Conservation (phyloP, 345 rosid species). For the Eutrema heterophyllum region DNA sequence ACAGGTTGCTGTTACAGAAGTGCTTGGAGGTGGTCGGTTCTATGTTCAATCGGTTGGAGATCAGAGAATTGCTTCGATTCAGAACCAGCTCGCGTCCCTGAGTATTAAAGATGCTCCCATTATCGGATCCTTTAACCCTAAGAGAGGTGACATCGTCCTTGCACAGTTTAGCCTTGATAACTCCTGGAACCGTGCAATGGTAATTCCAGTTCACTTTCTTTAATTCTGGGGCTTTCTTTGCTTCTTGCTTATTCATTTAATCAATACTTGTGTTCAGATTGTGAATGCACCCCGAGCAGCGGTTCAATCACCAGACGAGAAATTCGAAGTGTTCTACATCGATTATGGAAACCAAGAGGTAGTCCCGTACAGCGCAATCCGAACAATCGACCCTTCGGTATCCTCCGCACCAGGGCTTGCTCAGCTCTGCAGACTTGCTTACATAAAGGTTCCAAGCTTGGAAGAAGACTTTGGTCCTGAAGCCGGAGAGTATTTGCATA, state of each 20-base stretch:
- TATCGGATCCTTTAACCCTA: constrained; percentile 79
- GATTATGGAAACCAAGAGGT: constrained; percentile 94
- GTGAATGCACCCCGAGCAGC: constrained; percentile 76
- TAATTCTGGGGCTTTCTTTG: neutral
- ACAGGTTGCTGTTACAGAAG: constrained; percentile 91
- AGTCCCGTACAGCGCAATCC: constrained; percentile 60
- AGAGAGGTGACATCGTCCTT: constrained; percentile 83
- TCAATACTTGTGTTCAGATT: constrained; percentile 41
- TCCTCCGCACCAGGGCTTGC: constrained; percentile 73
- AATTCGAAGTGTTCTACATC: constrained; percentile 88
- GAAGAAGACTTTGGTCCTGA: constrained; percentile 85
- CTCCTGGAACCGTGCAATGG: constrained; percentile 99
- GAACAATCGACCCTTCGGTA: constrained; percentile 74
- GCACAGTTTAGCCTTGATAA: constrained; percentile 94
- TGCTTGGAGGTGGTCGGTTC: constrained; percentile 83
- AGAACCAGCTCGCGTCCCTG: constrained; percentile 73
- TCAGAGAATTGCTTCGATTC: constrained; percentile 66
- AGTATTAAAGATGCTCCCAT: constrained; percentile 74
- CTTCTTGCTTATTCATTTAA: neutral
- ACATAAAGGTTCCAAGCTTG: constrained; percentile 78
- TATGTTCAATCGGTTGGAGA: constrained; percentile 83
- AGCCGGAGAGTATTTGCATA: constrained; percentile 78
- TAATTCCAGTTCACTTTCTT: constrained; percentile 28
- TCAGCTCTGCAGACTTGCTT: constrained; percentile 94
- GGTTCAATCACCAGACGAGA: constrained; percentile 62